Percentiles rank a stretch among this genome's conserved stretches.
Evolutionary conservation across 306 rosid species (phyloP).

Genomic region (Dalbergia oliveri): DNA sequence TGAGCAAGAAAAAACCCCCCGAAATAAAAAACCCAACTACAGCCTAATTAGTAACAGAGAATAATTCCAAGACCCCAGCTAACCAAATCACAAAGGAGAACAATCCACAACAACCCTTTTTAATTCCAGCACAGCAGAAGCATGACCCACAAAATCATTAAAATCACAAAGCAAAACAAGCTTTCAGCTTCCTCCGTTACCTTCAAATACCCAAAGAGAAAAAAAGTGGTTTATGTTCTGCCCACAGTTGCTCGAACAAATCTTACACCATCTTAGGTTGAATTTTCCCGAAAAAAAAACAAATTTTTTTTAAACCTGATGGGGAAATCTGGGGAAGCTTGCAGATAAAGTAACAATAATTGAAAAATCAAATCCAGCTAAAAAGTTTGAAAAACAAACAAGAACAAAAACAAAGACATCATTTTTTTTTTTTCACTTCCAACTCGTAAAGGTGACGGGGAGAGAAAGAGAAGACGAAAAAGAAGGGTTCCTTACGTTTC

Average conservation of each 20-base stretch:
- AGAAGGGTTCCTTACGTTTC: not conserved
- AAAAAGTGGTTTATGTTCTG: conserved; percentile 14
- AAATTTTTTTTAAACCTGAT: not conserved
- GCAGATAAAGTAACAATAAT: conserved; percentile 61
- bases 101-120: conserved; percentile 14
- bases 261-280: conserved; percentile 3
- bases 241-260: conserved; percentile 13
- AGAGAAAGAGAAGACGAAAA: conserved; percentile 5
- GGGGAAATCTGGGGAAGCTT: conserved; percentile 45
- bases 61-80: conserved; percentile 10
- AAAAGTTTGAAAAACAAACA: not conserved
- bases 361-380: conserved; percentile 3
- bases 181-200: conserved; percentile 36
- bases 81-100: conserved; percentile 5
- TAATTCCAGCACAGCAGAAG: not conserved
- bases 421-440: not conserved
- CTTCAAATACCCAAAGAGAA: conserved; percentile 15
- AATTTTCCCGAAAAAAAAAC: not conserved
- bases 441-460: not conserved
- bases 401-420: not conserved
- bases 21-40: not conserved
- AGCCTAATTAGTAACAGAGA: conserved; percentile 29
- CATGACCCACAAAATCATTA: conserved; percentile 26
- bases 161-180: conserved; percentile 39
- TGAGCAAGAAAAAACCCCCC: conserved; percentile 35